These are phyloP conservation scores for Amoebophrya sp. DNA, from an alignment of 169 alveolate genomes.

Conservation along the genomic window DNA sequence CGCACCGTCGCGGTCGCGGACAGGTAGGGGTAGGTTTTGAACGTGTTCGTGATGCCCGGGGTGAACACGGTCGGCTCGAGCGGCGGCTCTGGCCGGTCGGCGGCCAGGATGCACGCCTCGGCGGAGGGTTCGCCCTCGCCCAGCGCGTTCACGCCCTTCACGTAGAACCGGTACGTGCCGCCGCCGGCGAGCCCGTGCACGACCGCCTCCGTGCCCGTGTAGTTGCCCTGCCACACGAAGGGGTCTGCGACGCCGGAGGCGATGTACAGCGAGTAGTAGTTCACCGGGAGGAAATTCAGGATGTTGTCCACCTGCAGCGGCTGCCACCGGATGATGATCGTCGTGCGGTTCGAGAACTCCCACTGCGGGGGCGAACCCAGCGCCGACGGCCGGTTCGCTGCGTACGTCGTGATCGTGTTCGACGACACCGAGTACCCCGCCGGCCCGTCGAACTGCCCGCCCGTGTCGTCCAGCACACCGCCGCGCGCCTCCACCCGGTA, in stretches of 20 bases:
- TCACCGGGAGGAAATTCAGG: neutral
- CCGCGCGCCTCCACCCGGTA: neutral
- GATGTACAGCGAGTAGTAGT: neutral
- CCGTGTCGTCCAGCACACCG: neutral
- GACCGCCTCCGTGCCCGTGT: neutral
- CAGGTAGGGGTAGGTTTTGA: neutral
- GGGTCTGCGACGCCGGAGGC: neutral
- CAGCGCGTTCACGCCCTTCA: neutral
- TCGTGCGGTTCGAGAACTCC: neutral
- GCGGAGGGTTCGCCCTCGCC: neutral
- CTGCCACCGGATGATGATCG: neutral
- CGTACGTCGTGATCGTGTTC: neutral
- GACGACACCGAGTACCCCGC: neutral
- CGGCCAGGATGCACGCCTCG: neutral
- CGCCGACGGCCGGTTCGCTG: neutral
- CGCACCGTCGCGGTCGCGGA: neutral
- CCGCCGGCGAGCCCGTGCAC: neutral
- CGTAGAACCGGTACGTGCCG: neutral
- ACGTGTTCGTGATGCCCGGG: neutral
- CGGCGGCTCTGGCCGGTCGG: conserved; percentile 8
- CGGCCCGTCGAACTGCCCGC: neutral
- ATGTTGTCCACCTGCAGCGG: neutral
- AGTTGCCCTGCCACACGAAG: neutral
- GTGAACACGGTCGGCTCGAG: neutral
- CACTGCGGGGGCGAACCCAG: neutral